Evolutionary conservation across 192 early-diverging fungal species (phyloP), one percentile per base, ranked within the genome.

Genomic region (Coemansia guatemalensis): DNA sequence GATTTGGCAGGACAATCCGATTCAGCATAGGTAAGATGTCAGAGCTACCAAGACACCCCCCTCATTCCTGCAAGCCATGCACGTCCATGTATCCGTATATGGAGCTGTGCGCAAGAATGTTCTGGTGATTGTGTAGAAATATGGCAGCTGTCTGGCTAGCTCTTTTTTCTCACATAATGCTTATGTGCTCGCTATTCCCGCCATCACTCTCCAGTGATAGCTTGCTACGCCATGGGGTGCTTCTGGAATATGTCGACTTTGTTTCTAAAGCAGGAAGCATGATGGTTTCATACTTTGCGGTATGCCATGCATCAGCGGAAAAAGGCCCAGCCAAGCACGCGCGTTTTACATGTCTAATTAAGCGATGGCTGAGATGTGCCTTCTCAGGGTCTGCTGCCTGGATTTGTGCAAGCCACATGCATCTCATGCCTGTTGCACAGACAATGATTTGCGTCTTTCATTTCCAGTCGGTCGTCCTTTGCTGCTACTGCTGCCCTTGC

Each of bases 1-100:
- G 70, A 71, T 81, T 47, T 81, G 88, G 77, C 86, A 89, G 58
- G 82, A 84, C 71, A 85, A 83, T 35, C 68, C 85, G 35, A 53
- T 90, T 47, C 84, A 75, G 70, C 56, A 64, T 65, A 53, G 69
- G 65, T 67, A 75, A 81, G 54, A 51, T 68, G 24, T 47, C 27
- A 70, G 52, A 48, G 72, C 22, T 48, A 44, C 14, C 39, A 44
- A 44, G 12, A 44, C n/a, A n/a, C n/a, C 39, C 39, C 14, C 17
- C 29, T 44, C 39, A 44, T 44, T 44, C 14, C 39, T 44, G 39
- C 39, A 44, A 44, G 39, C 39, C 39, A 44, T 44, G 39, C 39
- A 1, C 39, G 3, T 44, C 9, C 12, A 44, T 44, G 39, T 44
- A 44, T 44, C 39, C 39, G 39, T 44, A 44, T 44, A 44, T 44